Evolutionary conservation across 768 basidiomycete genomes (phyloP).

Genomic region (Lentinula boryana): DNA sequence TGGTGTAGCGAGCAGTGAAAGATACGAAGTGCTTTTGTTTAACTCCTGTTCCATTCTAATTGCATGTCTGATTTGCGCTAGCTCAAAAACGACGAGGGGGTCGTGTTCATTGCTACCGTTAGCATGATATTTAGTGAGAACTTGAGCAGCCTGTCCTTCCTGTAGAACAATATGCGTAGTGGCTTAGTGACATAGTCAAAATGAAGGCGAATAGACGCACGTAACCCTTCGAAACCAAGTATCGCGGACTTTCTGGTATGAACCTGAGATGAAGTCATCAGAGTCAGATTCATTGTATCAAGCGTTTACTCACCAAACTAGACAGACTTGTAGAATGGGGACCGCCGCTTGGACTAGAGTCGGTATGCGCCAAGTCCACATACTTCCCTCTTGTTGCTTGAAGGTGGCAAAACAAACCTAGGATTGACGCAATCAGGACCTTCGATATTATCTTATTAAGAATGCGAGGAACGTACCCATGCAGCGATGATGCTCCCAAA

Average conservation of each 20-base stretch:
- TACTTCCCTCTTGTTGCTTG: conserved; percentile 26
- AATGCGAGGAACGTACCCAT: conserved; percentile 23
- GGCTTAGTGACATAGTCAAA: neutral
- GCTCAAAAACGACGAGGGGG: conserved; percentile 49
- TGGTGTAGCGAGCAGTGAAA: conserved; percentile 48
- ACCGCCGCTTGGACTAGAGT: conserved; percentile 55
- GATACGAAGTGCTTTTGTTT: conserved; percentile 40
- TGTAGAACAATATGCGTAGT: conserved; percentile 11
- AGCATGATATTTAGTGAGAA: conserved; percentile 72
- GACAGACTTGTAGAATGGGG: conserved; percentile 47
- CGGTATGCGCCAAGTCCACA: conserved; percentile 65
- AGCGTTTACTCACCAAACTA: conserved; percentile 39
- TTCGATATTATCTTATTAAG: neutral
- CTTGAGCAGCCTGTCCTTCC: conserved; percentile 52
- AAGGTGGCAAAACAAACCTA: conserved; percentile 41
- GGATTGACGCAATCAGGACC: neutral
- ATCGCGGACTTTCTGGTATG: conserved; percentile 64
- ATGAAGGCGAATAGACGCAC: conserved; percentile 23
- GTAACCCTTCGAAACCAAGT: conserved; percentile 54
- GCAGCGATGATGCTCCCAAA: conserved; percentile 61
- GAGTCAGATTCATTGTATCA: neutral
- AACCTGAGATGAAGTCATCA: conserved; percentile 33
- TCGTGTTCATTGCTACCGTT: conserved; percentile 52
- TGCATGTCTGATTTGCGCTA: conserved; percentile 68
- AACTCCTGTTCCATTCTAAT: conserved; percentile 57